Evolutionary conservation across 1,284 basidiomycete genomes (phyloP).

Genomic region (Marasmius tenuissimus): DNA sequence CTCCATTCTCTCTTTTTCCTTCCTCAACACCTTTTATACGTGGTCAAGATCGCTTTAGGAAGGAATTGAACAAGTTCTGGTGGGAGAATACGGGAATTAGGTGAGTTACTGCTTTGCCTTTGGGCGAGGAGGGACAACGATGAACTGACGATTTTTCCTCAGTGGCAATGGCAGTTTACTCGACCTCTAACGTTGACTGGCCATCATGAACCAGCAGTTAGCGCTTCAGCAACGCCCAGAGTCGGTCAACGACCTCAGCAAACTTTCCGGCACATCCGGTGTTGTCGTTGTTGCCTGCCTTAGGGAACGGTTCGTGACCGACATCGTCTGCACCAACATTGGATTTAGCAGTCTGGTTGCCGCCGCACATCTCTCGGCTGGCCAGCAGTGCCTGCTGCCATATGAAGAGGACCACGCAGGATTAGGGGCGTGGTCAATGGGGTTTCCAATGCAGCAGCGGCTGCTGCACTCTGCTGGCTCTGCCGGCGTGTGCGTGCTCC

Average conservation of each 20-base stretch:
- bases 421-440: no score
- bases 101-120: no score
- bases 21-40: no score
- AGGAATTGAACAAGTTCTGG: no score
- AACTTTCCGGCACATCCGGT: constrained; percentile 63
- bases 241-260: constrained; percentile 63
- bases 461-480: no score
- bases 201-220: constrained; percentile 16
- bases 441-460: no score
- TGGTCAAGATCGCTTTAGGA: no score
- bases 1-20: no score
- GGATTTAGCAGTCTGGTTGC: constrained; percentile 74
- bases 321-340: constrained; percentile 79
- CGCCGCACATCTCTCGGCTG: constrained; percentile 87
- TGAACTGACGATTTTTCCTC: no score
- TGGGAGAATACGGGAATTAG: no score
- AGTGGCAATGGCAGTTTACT: no score
- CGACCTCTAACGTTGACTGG: neutral
- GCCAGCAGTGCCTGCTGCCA: constrained; percentile 94
- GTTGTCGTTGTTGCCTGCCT: constrained; percentile 81
- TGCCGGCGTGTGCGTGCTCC: constrained; percentile 57
- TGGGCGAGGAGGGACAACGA: no score
- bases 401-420: constrained; percentile 92
- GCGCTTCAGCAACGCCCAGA: constrained; percentile 65
- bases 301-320: constrained; percentile 83